Base-by-base conservation (phyloP, 495 filamentous ascomycete species). In the Neurospora sp. region DNA sequence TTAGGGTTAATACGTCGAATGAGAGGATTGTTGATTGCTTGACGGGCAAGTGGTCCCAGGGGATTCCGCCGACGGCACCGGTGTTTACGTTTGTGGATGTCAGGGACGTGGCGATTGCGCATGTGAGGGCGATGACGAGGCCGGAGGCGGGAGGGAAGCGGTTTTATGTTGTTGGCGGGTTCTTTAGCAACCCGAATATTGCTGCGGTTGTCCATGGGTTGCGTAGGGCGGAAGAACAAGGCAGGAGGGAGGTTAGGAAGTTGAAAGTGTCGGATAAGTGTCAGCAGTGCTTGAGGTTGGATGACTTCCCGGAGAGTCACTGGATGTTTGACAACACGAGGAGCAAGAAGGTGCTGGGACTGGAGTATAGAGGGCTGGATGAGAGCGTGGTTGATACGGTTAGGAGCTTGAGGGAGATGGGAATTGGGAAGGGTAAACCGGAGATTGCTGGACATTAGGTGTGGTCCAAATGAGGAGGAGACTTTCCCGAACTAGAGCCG, bases 51-150 rank as follows among this genome's bases (percentile, higher is more conserved):
- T 78, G 79, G 79, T 73, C 74, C 10, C 42, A 62, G 3, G 78
- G 69, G 0, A 78, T 85, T 16, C 69, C 44, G 2, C 79, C 83
- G 1, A 84, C 82, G 4, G 78, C 80, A 0, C 85, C 84, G 0
- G 84, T 86, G 0, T 87, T 86, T 74, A 85, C 83, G 0, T 86
- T 78, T 70, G 83, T 86, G 66, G 85, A 87, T 73, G 85, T 87
- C 14, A 80, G 85, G 10, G 86, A 87, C 69, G 83, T 86, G n/a
- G 84, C 85, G 1, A 62, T 80, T 5, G 82, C 84, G 0, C 85
- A 86, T 62, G 81, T 82, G 14, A 77, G 76, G 8, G 83, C 85
- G 6, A 73, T 87, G 76, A 80, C 76, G 5, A 71, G 80, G 2
- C 79, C 81, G 1, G 79, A 81, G 42, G 85, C 84, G 1, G 81